phyloP scores from a whole-genome alignment of 2,329 filamentous ascomycete species.

The Hortaea sp. region DNA sequence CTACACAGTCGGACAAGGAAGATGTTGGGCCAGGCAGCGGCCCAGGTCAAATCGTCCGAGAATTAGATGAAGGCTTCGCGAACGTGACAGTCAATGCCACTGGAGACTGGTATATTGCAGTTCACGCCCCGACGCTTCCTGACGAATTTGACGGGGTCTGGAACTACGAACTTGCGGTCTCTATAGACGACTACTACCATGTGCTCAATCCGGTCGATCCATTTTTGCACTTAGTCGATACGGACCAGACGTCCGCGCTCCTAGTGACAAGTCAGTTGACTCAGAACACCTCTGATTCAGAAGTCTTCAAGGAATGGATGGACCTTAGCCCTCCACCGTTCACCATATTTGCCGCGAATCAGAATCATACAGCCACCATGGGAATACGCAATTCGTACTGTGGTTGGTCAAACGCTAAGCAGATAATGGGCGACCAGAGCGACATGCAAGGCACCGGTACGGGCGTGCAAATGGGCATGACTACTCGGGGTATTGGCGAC shows the following conservation, averaged over 20 bases:
- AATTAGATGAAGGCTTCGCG: conserved; percentile 60
- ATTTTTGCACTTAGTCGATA: conserved; percentile 71
- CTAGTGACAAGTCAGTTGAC: conserved; percentile 70
- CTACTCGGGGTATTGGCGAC: conserved; percentile 53
- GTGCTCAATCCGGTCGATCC: conserved; percentile 46
- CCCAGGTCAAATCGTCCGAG: conserved; percentile 35
- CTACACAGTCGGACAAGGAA: conserved; percentile 48
- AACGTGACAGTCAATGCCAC: conserved; percentile 52
- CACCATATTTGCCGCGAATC: conserved; percentile 64
- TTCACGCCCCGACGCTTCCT: conserved; percentile 60
- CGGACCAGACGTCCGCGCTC: conserved; percentile 67
- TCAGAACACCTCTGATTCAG: conserved; percentile 32
- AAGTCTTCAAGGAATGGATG: conserved; percentile 46
- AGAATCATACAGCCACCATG: conserved; percentile 47
- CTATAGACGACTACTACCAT: conserved; percentile 70
- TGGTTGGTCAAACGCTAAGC: conserved; percentile 54
- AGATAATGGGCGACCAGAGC: conserved; percentile 42
- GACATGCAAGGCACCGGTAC: conserved; percentile 37
- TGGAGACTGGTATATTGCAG: conserved; percentile 63
- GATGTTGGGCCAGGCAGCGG: conserved; percentile 49
- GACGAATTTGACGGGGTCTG: conserved; percentile 55
- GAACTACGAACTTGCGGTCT: conserved; percentile 73
- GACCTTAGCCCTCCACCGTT: conserved; percentile 50
- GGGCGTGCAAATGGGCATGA: conserved; percentile 49
- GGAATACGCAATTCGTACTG: conserved; percentile 77